Evolutionary conservation across 2,329 filamentous ascomycete species (phyloP), one percentile per base, ranked within the genome.

Genomic region (Neonectria punicea): DNA sequence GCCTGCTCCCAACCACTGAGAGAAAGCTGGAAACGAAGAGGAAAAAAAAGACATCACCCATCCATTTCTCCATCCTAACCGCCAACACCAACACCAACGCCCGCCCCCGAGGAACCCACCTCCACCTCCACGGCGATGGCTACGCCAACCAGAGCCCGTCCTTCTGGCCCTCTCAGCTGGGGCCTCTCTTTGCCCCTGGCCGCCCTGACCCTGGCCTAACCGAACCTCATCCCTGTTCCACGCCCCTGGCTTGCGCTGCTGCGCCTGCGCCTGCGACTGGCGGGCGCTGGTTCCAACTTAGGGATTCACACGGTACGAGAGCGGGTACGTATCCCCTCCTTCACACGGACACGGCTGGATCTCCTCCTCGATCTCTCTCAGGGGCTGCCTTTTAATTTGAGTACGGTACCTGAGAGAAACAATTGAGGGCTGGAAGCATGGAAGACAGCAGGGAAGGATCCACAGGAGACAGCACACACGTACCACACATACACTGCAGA

Each of bases 271-370:
- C 56, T 64, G 44, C 44, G 18, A 46, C 56, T 64, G 56, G 56
- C 61, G 56, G 56, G 61, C 61, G 61, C 39, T 59, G 44, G 51
- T 51, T 58, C 53, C 61, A 64, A 64, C 56, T 64, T 53, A 56
- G n/a, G 5, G 9, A 20, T 25, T 46, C 50, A 13, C 28, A 63
- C 43, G 9, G 14, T 47, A 43, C 34, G 36, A 30, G 18, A 11
- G n/a, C n/a, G n/a, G 36, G 61, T 50, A 63, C 61, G 60, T 63
- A 47, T 30, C 49, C 54, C 61, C 43, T 13, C 46, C 41, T 43
- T 10, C 18, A 16, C 47, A 36, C 10, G 30, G 30, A 30, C 30
- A 8, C 30, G 9, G 25, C 25, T 30, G 30, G 30, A 41, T 32
- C 43, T 18, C n/a, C 28, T 44, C 43, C 47, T 8, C 10, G 25